Evolutionary conservation across 2,329 filamentous ascomycete species (phyloP), one percentile per base, ranked within the genome.

Genomic region (Fusarium gaditjirri): DNA sequence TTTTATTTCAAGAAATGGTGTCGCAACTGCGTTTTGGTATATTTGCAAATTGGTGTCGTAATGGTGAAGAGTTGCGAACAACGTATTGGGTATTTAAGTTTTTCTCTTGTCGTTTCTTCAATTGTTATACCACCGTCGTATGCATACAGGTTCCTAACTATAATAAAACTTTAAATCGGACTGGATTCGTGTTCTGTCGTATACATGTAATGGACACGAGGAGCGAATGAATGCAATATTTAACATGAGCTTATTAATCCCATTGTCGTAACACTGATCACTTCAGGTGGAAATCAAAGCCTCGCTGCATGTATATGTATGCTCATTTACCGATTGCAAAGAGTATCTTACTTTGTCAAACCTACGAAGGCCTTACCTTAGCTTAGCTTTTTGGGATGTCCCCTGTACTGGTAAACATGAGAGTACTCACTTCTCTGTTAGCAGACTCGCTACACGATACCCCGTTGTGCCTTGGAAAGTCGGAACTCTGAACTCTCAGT

Each of bases 71-170:
- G 43, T 42, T 19, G 23, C 49, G 16, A 38, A 42, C 47, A 49
- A 49, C 17, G 47, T 29, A 29, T 68, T 58, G 36, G 36, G 14
- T 44, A 31, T n/a, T 38, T n/a, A 41, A 31, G 23, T 25, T 50
- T 66, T 29, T 50, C 33, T 29, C 35, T 16, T 29, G 49, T 44
- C 23, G 27, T 65, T 58, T 49, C n/a, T 41, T 39, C 44, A n/a
- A 39, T 31, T 46, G 47, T 31, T 49, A 70, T 70, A 73, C 69
- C 69, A 56, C 56, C 43, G 56, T 49, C 61, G 11, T 49, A 47
- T 56, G 56, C 49, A 31, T 36, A 27, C 41, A 25, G 36, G 41
- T 44, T 31, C 23, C 23, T 19, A 43, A 36, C 13, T 41, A 23
- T 36, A 59, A 39, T 72, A 43, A 16, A 33, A 14, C 36, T 42